Base-by-base conservation (phyloP, 768 basidiomycete species). In the Lactifluus pinguis region DNA sequence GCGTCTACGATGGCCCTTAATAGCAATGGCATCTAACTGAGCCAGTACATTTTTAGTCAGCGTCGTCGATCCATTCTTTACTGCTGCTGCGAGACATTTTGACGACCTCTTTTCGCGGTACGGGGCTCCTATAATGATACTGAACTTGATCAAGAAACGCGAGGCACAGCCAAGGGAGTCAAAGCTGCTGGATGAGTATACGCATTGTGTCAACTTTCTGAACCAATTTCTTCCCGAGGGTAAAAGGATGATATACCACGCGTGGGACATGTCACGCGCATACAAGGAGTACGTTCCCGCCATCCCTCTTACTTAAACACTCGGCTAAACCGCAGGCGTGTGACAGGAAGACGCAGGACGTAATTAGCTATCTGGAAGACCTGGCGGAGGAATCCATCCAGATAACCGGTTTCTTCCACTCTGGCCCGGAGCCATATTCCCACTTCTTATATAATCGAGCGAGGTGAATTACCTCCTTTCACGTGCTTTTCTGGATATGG, bases 201-300 rank as follows among this genome's bases (percentile, higher is more conserved):
- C 87, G 0, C 84, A 94, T 70, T 99, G 97, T 69, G 86, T 98
- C 17, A 72, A 80, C 52, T 99, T 97, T 69, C 79, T 99, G 34
- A 98, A 98, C 64, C 95, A 99, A 70, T 98, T 97, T 73, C 73
- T 99, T 13, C 95, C 97, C 0, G 77, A 78, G 7, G 86, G 79
- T 30, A 87, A 89, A 74, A 85, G 86, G 75, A 92, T 99, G 84
- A 78, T 85, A 14, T 97, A 98, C 69, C 83, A 91, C 47, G 84
- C 93, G 14, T 99, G 93, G 91, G 97, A 99, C 71, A 97, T 98
- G 90, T 86, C 88, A 4, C 80, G 89, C 44, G 93, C 95, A 2
- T 92, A 94, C 65, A 97, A 97, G 71, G 90, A 92, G 94, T 92
- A 67, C n/a, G 80, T 63, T n/a, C 44, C 19, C 9, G 15, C 11